Base-by-base conservation (phyloP, 192 early-diverging fungal species). In the Phycomyces nitens region DNA sequence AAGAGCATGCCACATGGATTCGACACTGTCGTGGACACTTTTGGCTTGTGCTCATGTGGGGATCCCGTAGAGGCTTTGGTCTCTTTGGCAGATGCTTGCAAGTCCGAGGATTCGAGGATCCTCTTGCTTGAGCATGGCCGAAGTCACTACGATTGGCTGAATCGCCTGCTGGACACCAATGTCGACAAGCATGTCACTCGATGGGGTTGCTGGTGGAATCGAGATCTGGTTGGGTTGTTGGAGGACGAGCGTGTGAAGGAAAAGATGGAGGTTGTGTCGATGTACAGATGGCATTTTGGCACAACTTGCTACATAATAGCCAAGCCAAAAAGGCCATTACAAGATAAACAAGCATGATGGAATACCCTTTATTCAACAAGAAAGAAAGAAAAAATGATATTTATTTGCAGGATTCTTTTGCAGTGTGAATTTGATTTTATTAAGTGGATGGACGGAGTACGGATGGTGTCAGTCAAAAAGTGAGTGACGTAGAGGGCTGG, bases 201-300 rank as follows among this genome's bases (percentile, higher is more conserved):
- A 58, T 90, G 87, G 86, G 88, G 66, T 10, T 90, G 88, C 60
- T 90, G 85, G 84, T 90, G 81, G 79, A 89, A 90, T 54, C 62
- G 88, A 21, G 84, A 86, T 56, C 70, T 90, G 20, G 75, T 77
- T 49, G 56, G 24, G 9, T 43, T 89, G 22, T 74, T 86, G 43
- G 56, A 82, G n/a, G 65, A 76, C 42, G 72, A 73, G 15, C 26
- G 64, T 24, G 68, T 74, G 1, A 69, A 61, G 58, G 69, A 82
- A 5, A 87, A 82, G 11, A 22, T 87, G 21, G 72, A 84, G 29
- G 66, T 89, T 20, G 68, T 71, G 11, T 58, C 77, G 23, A 60
- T 74, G n/a, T 68, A 69, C 51, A 34, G 80, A 49, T 89, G 73
- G 67, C 86, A 89, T 66, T 76, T 88, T 24, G 88, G 88, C 6